Evolutionary conservation across 495 filamentous ascomycete genomes (phyloP).

Genomic region (Talaromyces borbonicus): DNA sequence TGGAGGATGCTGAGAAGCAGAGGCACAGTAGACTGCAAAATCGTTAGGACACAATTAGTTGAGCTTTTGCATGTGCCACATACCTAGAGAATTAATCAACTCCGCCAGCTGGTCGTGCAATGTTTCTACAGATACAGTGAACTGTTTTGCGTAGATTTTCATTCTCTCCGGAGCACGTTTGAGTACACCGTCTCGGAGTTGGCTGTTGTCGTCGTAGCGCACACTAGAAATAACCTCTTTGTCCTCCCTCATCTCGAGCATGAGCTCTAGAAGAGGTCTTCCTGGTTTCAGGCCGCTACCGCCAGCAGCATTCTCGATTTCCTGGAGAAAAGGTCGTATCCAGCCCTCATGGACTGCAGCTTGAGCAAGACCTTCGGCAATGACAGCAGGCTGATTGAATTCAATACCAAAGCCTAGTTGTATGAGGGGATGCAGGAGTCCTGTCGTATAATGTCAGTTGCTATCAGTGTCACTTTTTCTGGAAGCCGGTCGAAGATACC

Average conservation of each 20-base stretch:
- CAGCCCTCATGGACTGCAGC: slow-evolving; percentile 51
- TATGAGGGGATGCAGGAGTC: slow-evolving; percentile 25
- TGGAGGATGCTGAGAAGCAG: slow-evolving; percentile 47
- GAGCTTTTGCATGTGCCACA: slow-evolving; percentile 10
- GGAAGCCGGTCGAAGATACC: slow-evolving; percentile 21
- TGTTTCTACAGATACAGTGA: slow-evolving; percentile 47
- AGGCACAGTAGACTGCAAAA: slow-evolving; percentile 46
- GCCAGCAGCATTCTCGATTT: slow-evolving; percentile 41
- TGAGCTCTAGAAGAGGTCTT: slow-evolving; percentile 45
- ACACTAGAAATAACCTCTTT: slow-evolving; percentile 42
- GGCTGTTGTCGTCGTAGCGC: slow-evolving; percentile 45
- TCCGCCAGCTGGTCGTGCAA: slow-evolving; percentile 61
- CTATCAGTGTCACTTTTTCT: neutral
- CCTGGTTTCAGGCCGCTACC: slow-evolving; percentile 16
- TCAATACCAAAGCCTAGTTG: slow-evolving; percentile 30
- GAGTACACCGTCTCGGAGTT: slow-evolving; percentile 58
- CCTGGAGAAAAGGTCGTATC: slow-evolving; percentile 38
- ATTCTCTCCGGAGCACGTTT: slow-evolving; percentile 52
- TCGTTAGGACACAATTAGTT: neutral
- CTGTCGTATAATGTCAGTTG: neutral
- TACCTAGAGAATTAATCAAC: slow-evolving; percentile 59
- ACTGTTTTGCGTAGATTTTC: slow-evolving; percentile 48
- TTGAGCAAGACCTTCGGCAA: slow-evolving; percentile 47
- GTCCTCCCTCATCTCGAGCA: slow-evolving; percentile 47
- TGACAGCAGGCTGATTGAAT: slow-evolving; percentile 25